Base-by-base conservation (phyloP, 1,139 yeast species). In the Groenewaldozyma sp. region DNA sequence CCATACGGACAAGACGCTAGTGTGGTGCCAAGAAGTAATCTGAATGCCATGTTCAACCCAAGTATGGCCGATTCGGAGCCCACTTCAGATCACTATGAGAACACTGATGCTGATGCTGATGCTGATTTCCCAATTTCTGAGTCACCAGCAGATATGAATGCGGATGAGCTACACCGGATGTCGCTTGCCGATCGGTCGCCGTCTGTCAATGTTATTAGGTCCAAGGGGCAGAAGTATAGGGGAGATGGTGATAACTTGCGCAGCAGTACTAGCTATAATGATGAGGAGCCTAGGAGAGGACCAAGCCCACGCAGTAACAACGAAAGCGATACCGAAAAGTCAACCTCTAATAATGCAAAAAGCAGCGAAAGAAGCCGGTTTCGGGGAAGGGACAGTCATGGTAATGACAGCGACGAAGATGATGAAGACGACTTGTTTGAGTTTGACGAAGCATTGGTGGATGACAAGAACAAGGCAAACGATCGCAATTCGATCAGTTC, bases 401-500 rank as follows among this genome's bases (percentile, higher is more conserved):
- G 34, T 11, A 5, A 7, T 11, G 20, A n/a, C 16, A 24, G 27
- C 4, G 38, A 38, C 14, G 44, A 39, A 6, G 19, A 16, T n/a
- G 36, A 41, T 21, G 31, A 31, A 9, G 46, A 36, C 35, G 50
- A 45, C 10, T 37, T 52, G 38, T 52, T 52, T 38, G 56, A 51
- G 24, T 52, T 52, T 34, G 56, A 52, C 39, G 56, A 52, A 36
- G 36, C 50, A 6, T 38, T 50, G 3, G 32, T 22, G 9, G 27
- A 32, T 6, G 35, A 34, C 5, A 28, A 31, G 4, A 28, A 24
- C 6, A 29, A 13, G 21, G 10, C 28, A 7, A 13, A 24, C n/a
- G n/a, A n/a, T n/a, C n/a, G n/a, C n/a, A n/a, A n/a, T n/a, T n/a
- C n/a, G n/a, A n/a, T n/a, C n/a, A n/a, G n/a, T n/a, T 13, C 10